Evolutionary conservation across 1,284 basidiomycete species (phyloP), one percentile per base, ranked within the genome.

Genomic region (Leccinum pachyderme): DNA sequence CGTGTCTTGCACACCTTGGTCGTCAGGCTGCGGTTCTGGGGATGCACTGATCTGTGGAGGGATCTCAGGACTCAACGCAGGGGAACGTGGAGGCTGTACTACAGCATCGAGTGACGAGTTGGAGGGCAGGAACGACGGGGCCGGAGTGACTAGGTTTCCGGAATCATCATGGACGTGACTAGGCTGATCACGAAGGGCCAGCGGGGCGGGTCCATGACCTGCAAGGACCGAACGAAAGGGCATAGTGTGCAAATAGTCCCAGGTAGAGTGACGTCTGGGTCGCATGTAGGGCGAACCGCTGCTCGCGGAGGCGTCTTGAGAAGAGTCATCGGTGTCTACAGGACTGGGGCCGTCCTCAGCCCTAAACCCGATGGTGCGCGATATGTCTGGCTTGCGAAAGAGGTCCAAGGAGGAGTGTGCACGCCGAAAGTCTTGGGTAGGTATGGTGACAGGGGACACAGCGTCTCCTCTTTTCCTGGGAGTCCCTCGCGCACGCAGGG

Each of bases 341-440:
- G 56, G 57, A 56, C 55, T 65, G 51, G 65, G 61, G 37, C 61
- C 61, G 52, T 70, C 65, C 32, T 66, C 63, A 41, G 55, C 59
- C 65, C 64, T 65, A 45, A 76, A 62, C 18, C 66, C 68, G 43
- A 78, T 67, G 57, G 73, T 61, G 1, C 73, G 76, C 32, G 78
- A 76, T 67, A 79, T 72, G 64, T 72, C 78, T 7, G 78, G 77
- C 61, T 80, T 80, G 51, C 58, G 67, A 57, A 61, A 57, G 41
- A 70, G 45, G 54, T 73, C 71, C 52, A 70, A 59, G 28, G 72
- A 72, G 18, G 72, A 71, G 45, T 63, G 70, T 27, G 65, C 59
- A 33, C 64, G 69, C 18, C 62, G 65, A 46, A 57, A 61, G 57
- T 58, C 51, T 28, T 67, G 59, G 29, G 60, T 44, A 24, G 60